Evolutionary conservation across 2,329 filamentous ascomycete species (phyloP).

Genomic region (Diaporthe nobilis): DNA sequence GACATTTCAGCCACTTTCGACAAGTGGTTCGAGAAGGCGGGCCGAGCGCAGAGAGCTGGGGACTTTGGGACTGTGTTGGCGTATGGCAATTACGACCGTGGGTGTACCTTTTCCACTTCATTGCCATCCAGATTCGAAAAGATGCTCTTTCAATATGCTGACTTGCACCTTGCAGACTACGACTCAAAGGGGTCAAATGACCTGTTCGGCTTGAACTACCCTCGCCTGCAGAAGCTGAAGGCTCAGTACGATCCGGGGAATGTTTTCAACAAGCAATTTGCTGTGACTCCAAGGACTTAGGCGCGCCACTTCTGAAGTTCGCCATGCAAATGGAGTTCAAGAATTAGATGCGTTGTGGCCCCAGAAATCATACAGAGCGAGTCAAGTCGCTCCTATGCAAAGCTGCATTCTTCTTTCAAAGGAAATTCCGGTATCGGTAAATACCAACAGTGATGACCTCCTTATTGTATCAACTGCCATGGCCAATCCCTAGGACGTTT

Average conservation of each 20-base stretch:
- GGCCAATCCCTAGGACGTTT: too few relatives aligned
- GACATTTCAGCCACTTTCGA: neutral
- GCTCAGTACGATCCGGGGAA: neutral
- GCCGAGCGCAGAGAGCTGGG: neutral
- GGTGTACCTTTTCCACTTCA: neutral
- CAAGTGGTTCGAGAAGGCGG: slow-evolving; percentile 15
- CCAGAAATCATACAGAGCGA: neutral
- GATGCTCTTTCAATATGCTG: neutral
- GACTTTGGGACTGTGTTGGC: neutral
- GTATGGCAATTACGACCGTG: slow-evolving; percentile 15
- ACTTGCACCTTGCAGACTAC: neutral
- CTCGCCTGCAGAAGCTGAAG: slow-evolving; percentile 8
- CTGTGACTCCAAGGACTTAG: neutral
- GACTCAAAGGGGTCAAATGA: neutral
- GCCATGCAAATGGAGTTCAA: neutral
- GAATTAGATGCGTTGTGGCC: neutral
- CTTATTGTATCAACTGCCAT: too few relatives aligned
- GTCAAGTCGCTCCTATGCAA: neutral
- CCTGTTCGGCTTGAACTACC: slow-evolving; percentile 3
- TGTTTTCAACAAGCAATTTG: slow-evolving; percentile 8
- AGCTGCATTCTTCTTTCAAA: too few relatives aligned
- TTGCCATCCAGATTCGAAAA: too few relatives aligned
- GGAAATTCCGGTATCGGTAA: too few relatives aligned
- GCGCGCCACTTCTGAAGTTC: too few relatives aligned
- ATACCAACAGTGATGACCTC: too few relatives aligned